Conservation (phyloP, 164 flowering plant species). For the Nymphaea thermarum region DNA sequence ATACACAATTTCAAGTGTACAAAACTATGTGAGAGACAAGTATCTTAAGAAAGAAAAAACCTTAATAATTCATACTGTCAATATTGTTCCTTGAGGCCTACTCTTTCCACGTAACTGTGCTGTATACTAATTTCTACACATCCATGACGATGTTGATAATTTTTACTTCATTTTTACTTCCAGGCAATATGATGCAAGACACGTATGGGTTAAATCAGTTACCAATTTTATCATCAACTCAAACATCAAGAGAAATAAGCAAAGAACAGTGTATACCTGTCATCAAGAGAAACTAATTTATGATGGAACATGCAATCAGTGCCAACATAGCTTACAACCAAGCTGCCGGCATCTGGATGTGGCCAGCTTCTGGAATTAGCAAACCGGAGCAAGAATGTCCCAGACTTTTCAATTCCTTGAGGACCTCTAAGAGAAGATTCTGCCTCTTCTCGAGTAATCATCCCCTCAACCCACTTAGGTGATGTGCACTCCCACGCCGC, state of each 20-base stretch:
- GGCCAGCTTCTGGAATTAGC: conserved; percentile 98
- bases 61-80: too few species aligned
- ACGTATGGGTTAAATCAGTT: background rate
- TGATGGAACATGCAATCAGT: conserved; percentile 53
- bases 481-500: conserved; percentile 47
- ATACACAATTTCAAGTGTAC: too few species aligned
- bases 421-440: conserved; percentile 62
- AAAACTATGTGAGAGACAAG: too few species aligned
- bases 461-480: conserved; percentile 88
- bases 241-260: background rate
- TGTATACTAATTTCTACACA: background rate
- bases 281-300: conserved; percentile 52
- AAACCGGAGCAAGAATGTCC: conserved; percentile 83
- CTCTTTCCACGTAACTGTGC: too few species aligned
- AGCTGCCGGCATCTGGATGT: conserved; percentile 96
- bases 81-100: too few species aligned
- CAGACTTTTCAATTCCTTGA: conserved; percentile 54
- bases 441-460: conserved; percentile 87
- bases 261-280: conserved; percentile 19
- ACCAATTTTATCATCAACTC: background rate
- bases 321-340: conserved; percentile 77
- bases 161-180: background rate
- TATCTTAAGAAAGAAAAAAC: too few species aligned
- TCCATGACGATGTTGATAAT: background rate
- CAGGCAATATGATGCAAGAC: background rate